phyloP scores from a whole-genome alignment of 495 filamentous ascomycete genomes.

The Aspergillus campestris region DNA sequence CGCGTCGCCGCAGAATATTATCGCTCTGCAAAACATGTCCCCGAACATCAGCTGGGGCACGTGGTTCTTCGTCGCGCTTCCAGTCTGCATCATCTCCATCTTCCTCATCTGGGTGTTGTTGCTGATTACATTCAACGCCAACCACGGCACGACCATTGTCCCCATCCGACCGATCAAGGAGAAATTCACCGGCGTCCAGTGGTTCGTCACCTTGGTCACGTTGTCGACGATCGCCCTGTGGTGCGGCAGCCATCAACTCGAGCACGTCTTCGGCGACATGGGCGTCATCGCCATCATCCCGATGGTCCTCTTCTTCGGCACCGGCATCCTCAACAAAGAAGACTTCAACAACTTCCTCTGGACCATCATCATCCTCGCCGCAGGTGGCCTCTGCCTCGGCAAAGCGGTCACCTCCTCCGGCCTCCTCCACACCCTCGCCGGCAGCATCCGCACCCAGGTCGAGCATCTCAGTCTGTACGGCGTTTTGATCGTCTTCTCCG shows the following conservation, averaged over 20 bases:
- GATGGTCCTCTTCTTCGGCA: constrained; percentile 91
- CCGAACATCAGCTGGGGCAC: constrained; percentile 83
- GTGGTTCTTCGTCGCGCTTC: constrained; percentile 95
- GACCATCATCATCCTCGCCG: constrained; percentile 99
- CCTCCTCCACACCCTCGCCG: constrained; percentile 81
- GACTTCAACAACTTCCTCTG: constrained; percentile 99
- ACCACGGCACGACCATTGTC: constrained; percentile 79
- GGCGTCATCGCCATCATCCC: constrained; percentile 96
- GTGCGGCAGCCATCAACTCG: constrained; percentile 86
- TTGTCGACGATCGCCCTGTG: constrained; percentile 83
- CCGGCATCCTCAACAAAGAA: constrained; percentile 95
- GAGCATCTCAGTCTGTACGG: constrained; percentile 77
- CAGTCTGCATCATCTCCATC: constrained; percentile 85
- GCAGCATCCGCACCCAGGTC: constrained; percentile 61
- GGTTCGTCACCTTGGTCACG: constrained; percentile 82
- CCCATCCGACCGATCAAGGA: constrained; percentile 85
- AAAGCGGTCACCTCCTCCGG: constrained; percentile 93
- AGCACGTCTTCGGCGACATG: constrained; percentile 90
- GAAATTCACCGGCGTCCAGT: constrained; percentile 80
- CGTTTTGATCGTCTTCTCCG: constrained; percentile 77
- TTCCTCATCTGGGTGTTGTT: constrained; percentile 84
- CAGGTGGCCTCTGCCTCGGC: constrained; percentile 84
- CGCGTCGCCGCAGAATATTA: constrained; percentile 93
- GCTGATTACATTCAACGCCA: constrained; percentile 73
- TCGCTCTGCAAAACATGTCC: constrained; percentile 89